These are phyloP conservation scores for Coniochaeta sp. DNA, from an alignment of 2,329 filamentous ascomycete species.

Conservation along the genomic window DNA sequence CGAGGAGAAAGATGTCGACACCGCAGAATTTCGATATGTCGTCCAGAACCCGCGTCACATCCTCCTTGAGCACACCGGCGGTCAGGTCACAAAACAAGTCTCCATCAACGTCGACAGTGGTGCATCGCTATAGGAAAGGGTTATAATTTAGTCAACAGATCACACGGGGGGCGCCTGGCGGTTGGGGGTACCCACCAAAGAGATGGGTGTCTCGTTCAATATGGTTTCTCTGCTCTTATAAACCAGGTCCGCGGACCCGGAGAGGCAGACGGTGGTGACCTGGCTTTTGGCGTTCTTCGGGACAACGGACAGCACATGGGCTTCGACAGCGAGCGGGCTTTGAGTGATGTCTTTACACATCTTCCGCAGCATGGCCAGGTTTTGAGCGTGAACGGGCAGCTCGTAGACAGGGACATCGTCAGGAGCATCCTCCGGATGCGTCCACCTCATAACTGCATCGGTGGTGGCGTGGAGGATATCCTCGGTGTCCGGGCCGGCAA, in stretches of 20 bases:
- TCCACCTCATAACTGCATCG: slow-evolving; percentile 86
- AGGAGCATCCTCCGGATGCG: slow-evolving; percentile 78
- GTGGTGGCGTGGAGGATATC: slow-evolving; percentile 90
- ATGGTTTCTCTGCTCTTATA: slow-evolving; percentile 86
- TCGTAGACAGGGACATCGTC: slow-evolving; percentile 81
- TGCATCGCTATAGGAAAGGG: slow-evolving; percentile 60
- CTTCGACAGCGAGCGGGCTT: slow-evolving; percentile 64
- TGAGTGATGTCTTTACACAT: slow-evolving; percentile 78
- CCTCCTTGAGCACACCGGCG: slow-evolving; percentile 61
- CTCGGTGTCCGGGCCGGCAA: slow-evolving; percentile 86
- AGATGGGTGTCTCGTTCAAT: slow-evolving; percentile 84
- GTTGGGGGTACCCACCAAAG: slow-evolving; percentile 59
- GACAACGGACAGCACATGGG: slow-evolving; percentile 74
- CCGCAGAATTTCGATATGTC: slow-evolving; percentile 82
- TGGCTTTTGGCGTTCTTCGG: slow-evolving; percentile 61
- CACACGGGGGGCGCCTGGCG: slow-evolving; percentile 10
- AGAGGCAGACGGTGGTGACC: slow-evolving; percentile 85
- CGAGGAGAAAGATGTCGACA: slow-evolving; percentile 92
- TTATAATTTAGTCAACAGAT: slow-evolving; percentile 15
- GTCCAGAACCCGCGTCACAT: slow-evolving; percentile 78
- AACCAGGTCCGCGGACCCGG: slow-evolving; percentile 78
- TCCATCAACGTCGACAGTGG: slow-evolving; percentile 87
- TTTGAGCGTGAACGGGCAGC: slow-evolving; percentile 84
- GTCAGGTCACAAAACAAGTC: slow-evolving; percentile 73
- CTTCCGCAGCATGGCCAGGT: slow-evolving; percentile 70